These are phyloP conservation scores for Thielaviopsis punctulata DNA, from an alignment of 2,329 filamentous ascomycete genomes.

Conservation along the genomic window DNA sequence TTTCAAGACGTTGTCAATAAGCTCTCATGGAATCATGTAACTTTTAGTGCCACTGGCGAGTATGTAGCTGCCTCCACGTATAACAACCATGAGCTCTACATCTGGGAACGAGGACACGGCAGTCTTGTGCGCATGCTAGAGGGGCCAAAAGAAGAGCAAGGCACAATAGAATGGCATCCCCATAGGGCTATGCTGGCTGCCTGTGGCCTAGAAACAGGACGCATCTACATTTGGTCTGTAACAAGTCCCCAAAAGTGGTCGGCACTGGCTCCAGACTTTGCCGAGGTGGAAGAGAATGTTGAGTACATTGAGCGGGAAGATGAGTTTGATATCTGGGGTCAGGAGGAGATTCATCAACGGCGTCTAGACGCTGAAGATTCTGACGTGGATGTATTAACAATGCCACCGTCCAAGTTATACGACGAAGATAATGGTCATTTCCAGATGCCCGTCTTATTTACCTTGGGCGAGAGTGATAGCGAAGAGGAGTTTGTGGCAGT, in stretches of 20 bases:
- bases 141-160: slow-evolving; percentile 89
- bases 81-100: slow-evolving; percentile 97
- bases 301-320: slow-evolving; percentile 93
- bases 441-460: slow-evolving; percentile 81
- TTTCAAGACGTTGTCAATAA: slow-evolving; percentile 96
- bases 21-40: slow-evolving; percentile 90
- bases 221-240: slow-evolving; percentile 92
- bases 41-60: slow-evolving; percentile 84
- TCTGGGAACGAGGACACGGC: slow-evolving; percentile 89
- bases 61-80: slow-evolving; percentile 93
- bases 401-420: slow-evolving; percentile 48
- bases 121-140: slow-evolving; percentile 94
- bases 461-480: slow-evolving; percentile 84
- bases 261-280: slow-evolving; percentile 88
- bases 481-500: slow-evolving; percentile 69
- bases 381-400: slow-evolving; percentile 72
- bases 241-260: slow-evolving; percentile 94
- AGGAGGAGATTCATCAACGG: slow-evolving; percentile 84
- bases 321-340: slow-evolving; percentile 93
- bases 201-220: slow-evolving; percentile 79
- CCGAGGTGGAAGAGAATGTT: slow-evolving; percentile 94
- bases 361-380: slow-evolving; percentile 85
- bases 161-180: slow-evolving; percentile 95
- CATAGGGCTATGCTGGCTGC: slow-evolving; percentile 72
- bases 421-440: slow-evolving; percentile 49